Conservation (phyloP, 306 rosid genomes). For the Medicago truncatula region DNA sequence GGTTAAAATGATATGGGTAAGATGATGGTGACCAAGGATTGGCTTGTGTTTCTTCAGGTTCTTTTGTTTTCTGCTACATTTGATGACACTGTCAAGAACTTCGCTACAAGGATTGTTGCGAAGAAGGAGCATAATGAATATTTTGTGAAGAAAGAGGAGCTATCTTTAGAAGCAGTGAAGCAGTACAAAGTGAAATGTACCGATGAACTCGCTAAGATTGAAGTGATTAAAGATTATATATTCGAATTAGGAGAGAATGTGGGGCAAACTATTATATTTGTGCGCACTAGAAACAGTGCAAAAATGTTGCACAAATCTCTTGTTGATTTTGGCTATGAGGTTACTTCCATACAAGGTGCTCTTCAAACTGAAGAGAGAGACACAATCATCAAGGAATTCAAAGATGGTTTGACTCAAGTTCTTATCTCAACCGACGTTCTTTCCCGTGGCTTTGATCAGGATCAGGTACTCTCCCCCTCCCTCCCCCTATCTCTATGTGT, state of each 20-base stretch:
- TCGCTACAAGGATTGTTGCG: conserved; percentile 66
- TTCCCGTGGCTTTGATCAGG: conserved; percentile 89
- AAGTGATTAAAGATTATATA: conserved; percentile 66
- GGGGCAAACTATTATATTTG: conserved; percentile 91
- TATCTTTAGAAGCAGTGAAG: conserved; percentile 81
- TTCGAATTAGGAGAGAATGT: conserved; percentile 87
- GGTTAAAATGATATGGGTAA: no score
- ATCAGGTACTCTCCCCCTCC: conserved; percentile 58
- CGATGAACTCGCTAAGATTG: conserved; percentile 69
- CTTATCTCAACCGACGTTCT: conserved; percentile 82
- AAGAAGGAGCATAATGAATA: conserved; percentile 69
- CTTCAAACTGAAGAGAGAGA: conserved; percentile 67
- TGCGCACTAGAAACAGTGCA: conserved; percentile 74
- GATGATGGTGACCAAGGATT: background rate
- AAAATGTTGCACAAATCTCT: conserved; percentile 63
- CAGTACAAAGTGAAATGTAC: conserved; percentile 79
- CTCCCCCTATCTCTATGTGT: background rate
- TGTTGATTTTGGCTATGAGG: conserved; percentile 67
- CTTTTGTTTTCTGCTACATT: conserved; percentile 85
- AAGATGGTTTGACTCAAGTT: conserved; percentile 78
- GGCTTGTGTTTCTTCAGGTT: conserved; percentile 54
- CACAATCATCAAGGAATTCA: conserved; percentile 82
- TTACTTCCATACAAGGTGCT: conserved; percentile 80
- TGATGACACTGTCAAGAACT: conserved; percentile 73
- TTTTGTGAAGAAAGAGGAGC: conserved; percentile 83